phyloP scores from a whole-genome alignment of 345 rosid genomes.

The Murraya koenigii region DNA sequence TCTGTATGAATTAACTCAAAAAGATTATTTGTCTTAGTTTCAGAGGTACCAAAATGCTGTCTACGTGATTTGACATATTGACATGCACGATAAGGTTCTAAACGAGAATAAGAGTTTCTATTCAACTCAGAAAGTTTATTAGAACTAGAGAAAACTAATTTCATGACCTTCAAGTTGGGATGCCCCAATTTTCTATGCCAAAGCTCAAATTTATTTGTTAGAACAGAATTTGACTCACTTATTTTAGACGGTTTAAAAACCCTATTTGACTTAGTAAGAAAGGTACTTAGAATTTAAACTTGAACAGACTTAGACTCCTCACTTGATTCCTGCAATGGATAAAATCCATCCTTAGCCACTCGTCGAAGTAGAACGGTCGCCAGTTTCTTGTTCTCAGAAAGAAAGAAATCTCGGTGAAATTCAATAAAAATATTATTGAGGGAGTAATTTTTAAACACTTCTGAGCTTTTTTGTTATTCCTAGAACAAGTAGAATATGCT shows the following conservation, averaged over 20 bases:
- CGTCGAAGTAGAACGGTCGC: not conserved
- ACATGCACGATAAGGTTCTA: not conserved
- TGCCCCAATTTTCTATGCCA: not conserved
- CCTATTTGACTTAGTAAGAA: not conserved
- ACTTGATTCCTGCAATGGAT: not conserved
- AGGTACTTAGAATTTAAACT: not conserved
- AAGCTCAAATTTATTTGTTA: not conserved
- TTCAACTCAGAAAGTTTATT: not conserved
- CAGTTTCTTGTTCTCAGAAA: not conserved
- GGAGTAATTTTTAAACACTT: not conserved
- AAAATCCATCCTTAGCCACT: not conserved
- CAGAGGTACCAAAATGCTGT: not conserved
- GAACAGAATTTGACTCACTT: too few species aligned
- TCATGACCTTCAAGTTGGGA: not conserved
- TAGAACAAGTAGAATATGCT: not conserved
- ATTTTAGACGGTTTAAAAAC: too few species aligned
- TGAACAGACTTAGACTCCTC: not conserved
- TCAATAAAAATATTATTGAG: not conserved
- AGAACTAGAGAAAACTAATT: not conserved
- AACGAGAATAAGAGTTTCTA: not conserved
- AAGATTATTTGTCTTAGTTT: not conserved
- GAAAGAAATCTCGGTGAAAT: not conserved
- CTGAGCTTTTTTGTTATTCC: not conserved
- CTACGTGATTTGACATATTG: not conserved
- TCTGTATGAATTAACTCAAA: not conserved